Evolutionary conservation across 164 flowering plant genomes (phyloP).

Genomic region (Vitis riparia): DNA sequence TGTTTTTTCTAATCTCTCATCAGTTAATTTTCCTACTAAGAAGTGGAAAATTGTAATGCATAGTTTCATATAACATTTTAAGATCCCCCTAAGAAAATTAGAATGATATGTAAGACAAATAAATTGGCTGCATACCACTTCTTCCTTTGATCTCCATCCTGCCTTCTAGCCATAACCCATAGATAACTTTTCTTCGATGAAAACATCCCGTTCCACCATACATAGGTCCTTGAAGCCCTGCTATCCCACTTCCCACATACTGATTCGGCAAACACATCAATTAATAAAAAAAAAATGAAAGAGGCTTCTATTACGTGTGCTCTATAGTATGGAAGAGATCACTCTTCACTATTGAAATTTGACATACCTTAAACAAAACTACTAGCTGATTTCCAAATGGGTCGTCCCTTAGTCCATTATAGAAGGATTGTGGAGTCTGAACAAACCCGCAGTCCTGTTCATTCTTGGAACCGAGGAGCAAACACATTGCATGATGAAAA

Average conservation of each 20-base stretch:
- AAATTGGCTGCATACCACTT: conserved; percentile 3
- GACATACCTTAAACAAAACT: conserved; percentile 22
- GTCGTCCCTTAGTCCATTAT: conserved; percentile 44
- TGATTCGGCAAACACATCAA: not conserved
- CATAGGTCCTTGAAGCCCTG: conserved; percentile 47
- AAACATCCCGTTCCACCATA: too few relatives aligned
- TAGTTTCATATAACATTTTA: too few relatives aligned
- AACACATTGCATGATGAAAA: conserved; percentile 57
- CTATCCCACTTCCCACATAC: conserved; percentile 28
- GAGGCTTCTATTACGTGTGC: too few relatives aligned
- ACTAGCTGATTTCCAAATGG: conserved; percentile 44
- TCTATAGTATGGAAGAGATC: too few relatives aligned
- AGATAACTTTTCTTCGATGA: conserved; percentile 54
- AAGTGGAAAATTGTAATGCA: not conserved
- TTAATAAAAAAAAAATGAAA: not conserved
- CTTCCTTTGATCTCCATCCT: not conserved
- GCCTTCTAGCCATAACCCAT: conserved; percentile 40
- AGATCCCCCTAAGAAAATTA: not conserved
- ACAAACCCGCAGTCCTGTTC: conserved; percentile 43
- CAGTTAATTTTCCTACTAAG: conserved; percentile 16
- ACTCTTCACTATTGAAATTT: not conserved
- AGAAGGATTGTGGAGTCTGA: conserved; percentile 54
- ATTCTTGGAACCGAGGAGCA: conserved; percentile 29
- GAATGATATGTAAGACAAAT: not conserved
- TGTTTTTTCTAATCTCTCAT: conserved; percentile 6